Evolutionary conservation across 2,329 filamentous ascomycete species (phyloP), one percentile per base, ranked within the genome.

Genomic region (Microcyclospora pomicola): DNA sequence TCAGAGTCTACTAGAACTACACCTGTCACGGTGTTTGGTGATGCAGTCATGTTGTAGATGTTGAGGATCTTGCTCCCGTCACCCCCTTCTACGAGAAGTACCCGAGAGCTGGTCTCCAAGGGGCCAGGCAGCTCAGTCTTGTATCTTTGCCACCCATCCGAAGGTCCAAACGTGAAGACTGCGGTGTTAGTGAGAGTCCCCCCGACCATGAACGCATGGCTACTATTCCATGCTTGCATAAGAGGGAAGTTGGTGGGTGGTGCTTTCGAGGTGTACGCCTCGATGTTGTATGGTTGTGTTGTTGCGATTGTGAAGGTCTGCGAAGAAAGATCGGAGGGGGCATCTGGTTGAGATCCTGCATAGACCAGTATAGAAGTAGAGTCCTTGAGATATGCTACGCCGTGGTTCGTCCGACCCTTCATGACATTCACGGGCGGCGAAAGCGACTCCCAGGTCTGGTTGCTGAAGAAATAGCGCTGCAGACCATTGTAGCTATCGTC

Each of bases 51-150:
- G 54, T 94, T 77, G 49, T 91, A 94, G 9, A 77, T 75, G 49
- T 86, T 76, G 13, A 96, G 64, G 30, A 79, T 75, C 54, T 83
- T 87, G 59, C 81, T 87, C 19, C 72, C 77, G 56, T 94, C 84
- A 31, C 75, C 71, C 15, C 80, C 82, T 10, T 67, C 64, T n/a
- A 92, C 61, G 3, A 94, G 52, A 0, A 75, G 67, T 1, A 76
- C 73, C 33, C 50, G 48, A 13, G 52, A 43, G n/a, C 46, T 46
- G 16, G 50, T 31, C 14, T 52, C 41, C 31, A 60, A 38, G n/a
- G 54, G 47, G 11, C 68, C 59, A 0, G 72, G 66, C 15, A 95
- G 64, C 3, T 71, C 71, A 2, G 75, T 72, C 6, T 76, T 74
- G 6, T 83, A 74, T 48, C 79, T 67, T 27, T 66, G 56, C 86